Base-by-base conservation (phyloP, 306 rosid genomes). In the Crataegus laevigata region DNA sequence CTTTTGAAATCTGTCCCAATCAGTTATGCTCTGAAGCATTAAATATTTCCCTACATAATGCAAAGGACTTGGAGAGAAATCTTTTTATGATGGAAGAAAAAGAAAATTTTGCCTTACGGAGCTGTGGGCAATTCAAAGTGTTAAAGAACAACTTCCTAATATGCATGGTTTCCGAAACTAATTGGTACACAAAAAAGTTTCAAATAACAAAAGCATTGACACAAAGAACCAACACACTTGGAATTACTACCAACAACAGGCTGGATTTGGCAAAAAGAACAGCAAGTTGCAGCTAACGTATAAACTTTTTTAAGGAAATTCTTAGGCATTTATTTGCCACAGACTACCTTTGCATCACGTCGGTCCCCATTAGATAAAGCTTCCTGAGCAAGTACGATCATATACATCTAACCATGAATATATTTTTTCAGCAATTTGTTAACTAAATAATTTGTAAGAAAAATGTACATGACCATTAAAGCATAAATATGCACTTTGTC, bases 1-100 rank as follows among this genome's bases (percentile, higher is more conserved):
- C 66, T 30, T 26, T 57, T 57, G 15, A 58, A 68, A 68, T 57
- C 80, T 77, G 11, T 51, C 72, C 75, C 17, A 12, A 36, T 71
- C 21, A 51, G 18, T 13, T 75, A 65, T 30, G 42, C 65, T 40
- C 36, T 19, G 67, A 40, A 38, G 58, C 54, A 67, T 45, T 21
- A 65, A 47, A 6, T n/a, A 3, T 58, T 61, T 62, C 15, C 68
- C 52, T 54, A 45, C 36, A 6, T 15, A 43, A 42, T n/a, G 51
- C 36, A 77, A 19, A 68, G 25, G 69, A 68, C 68, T 50, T 42
- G 19, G 67, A 64, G 17, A 32, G 66, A 50, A 45, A 61, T 69
- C 17, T 34, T 43, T 43, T 55, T 66, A 6, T 11, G 42, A 72
- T 66, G 17, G 50, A 34, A 63, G 15, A 34, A 13, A 21, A 18